Conservation (phyloP, 2,329 filamentous ascomycete genomes). For the Helotiales sp. region DNA sequence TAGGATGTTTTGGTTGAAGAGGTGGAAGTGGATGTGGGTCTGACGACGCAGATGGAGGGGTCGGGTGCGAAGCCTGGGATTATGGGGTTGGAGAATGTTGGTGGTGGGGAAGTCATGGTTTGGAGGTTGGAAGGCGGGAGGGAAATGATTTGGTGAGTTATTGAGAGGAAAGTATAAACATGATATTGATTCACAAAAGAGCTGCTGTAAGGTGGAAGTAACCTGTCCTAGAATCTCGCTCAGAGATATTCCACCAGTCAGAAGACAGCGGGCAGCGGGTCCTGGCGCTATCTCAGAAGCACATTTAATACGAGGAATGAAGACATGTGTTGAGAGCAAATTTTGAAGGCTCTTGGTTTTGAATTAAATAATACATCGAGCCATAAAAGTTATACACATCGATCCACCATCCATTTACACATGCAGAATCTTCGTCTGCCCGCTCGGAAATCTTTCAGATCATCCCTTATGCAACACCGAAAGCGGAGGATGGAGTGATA, state of each 20-base stretch:
- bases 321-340: neutral
- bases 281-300: neutral
- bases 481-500: constrained; percentile 1
- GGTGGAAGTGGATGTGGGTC: constrained; percentile 45
- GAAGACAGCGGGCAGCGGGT: neutral
- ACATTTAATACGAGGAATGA: neutral
- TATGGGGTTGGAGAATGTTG: constrained; percentile 17
- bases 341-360: neutral
- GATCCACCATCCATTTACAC: neutral
- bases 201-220: neutral
- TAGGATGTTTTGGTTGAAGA: constrained; percentile 55
- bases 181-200: neutral
- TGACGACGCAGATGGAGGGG: constrained; percentile 47
- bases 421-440: neutral
- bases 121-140: neutral
- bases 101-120: neutral
- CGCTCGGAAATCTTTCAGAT: neutral
- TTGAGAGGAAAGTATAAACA: neutral
- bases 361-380: neutral
- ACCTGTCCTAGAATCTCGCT: neutral
- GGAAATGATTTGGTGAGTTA: neutral
- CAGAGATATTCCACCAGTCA: neutral
- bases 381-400: neutral
- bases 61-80: constrained; percentile 63
- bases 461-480: neutral